A percentile compares a stretch with the other conserved stretches of the same genome.
phyloP scores from a whole-genome alignment of 306 rosid species.

The Sicyos edulis region DNA sequence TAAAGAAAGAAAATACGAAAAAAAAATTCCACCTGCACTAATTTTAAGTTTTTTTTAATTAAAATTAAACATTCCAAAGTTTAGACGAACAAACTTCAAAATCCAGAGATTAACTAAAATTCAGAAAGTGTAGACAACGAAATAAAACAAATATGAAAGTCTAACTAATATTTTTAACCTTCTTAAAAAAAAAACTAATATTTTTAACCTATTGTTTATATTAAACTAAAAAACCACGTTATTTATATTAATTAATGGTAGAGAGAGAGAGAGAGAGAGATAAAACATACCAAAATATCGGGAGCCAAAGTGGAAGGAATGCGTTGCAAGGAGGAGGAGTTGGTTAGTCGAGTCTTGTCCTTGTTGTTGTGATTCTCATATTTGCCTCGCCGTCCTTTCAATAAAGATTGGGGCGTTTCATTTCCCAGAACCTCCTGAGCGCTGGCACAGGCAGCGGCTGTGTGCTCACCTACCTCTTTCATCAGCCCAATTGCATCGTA shows the following conservation, averaged over 20 bases:
- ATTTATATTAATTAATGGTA: neutral
- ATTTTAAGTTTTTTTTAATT: too few relatives aligned
- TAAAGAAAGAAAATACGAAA: too few relatives aligned
- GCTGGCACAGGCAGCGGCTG: conserved; percentile 74
- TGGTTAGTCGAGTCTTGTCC: conserved; percentile 27
- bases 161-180: too few relatives aligned
- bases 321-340: conserved; percentile 20
- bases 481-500: conserved; percentile 86
- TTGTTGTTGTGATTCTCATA: conserved; percentile 26
- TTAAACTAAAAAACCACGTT: neutral
- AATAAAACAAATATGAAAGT: too few relatives aligned
- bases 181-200: too few relatives aligned
- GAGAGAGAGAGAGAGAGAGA: neutral
- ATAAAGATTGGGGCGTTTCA: conserved; percentile 55
- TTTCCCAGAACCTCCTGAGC: conserved; percentile 70
- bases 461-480: conserved; percentile 82
- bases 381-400: conserved; percentile 26
- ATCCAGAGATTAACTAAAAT: too few relatives aligned
- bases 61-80: too few relatives aligned
- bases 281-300: conserved; percentile 46
- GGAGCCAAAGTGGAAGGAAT: conserved; percentile 42
- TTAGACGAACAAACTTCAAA: too few relatives aligned
- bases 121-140: too few relatives aligned
- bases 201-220: too few relatives aligned
- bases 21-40: too few relatives aligned